These are phyloP conservation scores for Ophiostoma montium DNA, from an alignment of 2,329 filamentous ascomycete genomes.

Conservation along the genomic window DNA sequence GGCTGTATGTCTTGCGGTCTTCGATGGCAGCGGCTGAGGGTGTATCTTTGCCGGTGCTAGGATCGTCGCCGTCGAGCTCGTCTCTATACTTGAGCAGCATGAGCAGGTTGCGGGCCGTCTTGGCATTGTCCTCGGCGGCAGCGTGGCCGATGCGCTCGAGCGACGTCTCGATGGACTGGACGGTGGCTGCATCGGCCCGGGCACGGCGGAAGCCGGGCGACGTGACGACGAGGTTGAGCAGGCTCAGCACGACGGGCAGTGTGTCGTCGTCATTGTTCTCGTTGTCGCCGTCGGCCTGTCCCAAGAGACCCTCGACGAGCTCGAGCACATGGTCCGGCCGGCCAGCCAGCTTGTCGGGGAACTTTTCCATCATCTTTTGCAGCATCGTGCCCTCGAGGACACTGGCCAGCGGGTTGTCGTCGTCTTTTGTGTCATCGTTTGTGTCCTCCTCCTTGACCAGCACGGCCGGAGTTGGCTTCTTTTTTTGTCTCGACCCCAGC, in stretches of 20 bases:
- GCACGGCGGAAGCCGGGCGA: conserved; percentile 40
- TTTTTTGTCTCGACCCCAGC: conserved; percentile 24
- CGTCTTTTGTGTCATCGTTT: conserved; percentile 12
- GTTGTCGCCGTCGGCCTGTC: conserved; percentile 24
- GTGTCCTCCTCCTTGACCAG: conserved; percentile 17
- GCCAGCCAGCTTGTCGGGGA: conserved; percentile 48
- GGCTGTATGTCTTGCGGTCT: conserved; percentile 45
- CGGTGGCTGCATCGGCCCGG: conserved; percentile 26
- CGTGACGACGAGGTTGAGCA: conserved; percentile 47
- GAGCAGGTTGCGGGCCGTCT: conserved; percentile 40
- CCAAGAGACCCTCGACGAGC: conserved; percentile 46
- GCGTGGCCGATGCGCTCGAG: conserved; percentile 29
- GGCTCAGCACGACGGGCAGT: conserved; percentile 39
- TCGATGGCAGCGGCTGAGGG: conserved; percentile 25
- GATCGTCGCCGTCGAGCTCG: conserved; percentile 34
- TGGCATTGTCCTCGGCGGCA: conserved; percentile 22
- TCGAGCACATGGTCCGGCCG: conserved; percentile 51
- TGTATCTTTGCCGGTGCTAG: too few relatives aligned
- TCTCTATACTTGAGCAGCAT: conserved; percentile 42
- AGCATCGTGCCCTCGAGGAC: conserved; percentile 48
- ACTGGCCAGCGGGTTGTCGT: conserved; percentile 27
- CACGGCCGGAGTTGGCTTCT: conserved; percentile 13
- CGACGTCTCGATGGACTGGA: conserved; percentile 33
- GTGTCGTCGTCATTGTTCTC: conserved; percentile 30
- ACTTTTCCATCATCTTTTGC: conserved; percentile 48